Evolutionary conservation across 257 asterid genomes (phyloP).

Genomic region (Gynochthodes officinalis): DNA sequence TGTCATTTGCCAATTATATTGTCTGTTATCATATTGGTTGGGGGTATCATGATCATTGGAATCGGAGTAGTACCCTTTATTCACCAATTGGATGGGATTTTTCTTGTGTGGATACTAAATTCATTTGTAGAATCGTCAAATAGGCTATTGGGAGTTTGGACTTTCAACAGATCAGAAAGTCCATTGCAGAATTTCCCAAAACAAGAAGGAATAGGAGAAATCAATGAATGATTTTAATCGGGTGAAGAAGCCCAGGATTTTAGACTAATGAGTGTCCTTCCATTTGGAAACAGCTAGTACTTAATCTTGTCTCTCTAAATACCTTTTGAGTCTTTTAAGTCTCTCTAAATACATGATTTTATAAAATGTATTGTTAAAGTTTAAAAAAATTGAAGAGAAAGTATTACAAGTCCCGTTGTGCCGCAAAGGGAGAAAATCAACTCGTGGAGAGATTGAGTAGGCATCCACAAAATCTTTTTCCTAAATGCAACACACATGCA

Average conservation of each 20-base stretch:
- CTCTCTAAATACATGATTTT: too few relatives aligned
- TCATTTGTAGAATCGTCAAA: conserved; percentile 3
- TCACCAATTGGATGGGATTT: background rate
- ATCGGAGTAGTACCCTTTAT: background rate
- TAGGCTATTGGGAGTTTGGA: conserved; percentile 10
- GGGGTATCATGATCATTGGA: background rate
- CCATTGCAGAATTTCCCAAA: conserved; percentile 27
- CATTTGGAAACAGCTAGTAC: conserved; percentile 19
- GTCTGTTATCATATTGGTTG: background rate
- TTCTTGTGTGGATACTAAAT: background rate
- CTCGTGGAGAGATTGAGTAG: too few relatives aligned
- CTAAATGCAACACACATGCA: too few relatives aligned
- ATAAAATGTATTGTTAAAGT: too few relatives aligned
- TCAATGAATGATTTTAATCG: too few relatives aligned
- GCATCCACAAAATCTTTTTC: too few relatives aligned
- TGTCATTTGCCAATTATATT: conserved; percentile 9
- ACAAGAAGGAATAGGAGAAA: too few relatives aligned
- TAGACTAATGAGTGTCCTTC: conserved; percentile 13
- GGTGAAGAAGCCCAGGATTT: conserved; percentile 19
- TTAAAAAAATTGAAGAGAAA: too few relatives aligned
- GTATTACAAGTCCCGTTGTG: too few relatives aligned
- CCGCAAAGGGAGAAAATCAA: too few relatives aligned
- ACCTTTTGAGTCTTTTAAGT: too few relatives aligned
- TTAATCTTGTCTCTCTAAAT: too few relatives aligned
- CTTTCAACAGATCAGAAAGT: conserved; percentile 10